Conservation (phyloP, 495 filamentous ascomycete genomes). For the Hyphodiscus hymeniophilus region DNA sequence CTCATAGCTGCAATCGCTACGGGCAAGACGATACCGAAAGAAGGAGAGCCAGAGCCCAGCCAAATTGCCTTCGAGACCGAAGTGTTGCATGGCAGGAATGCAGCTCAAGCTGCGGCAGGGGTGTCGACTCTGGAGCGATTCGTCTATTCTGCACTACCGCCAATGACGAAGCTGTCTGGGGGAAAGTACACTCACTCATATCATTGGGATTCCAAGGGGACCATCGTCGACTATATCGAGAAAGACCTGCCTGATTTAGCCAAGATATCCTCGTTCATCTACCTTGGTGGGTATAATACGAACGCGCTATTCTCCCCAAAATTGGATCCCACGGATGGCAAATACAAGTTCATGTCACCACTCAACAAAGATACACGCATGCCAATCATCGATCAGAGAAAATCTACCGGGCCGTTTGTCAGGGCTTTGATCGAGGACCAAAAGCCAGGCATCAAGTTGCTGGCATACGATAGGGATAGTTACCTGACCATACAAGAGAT, state of each 20-base stretch:
- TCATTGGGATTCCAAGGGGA: slow-evolving; percentile 33
- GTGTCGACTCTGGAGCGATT: slow-evolving; percentile 38
- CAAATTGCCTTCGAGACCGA: neutral
- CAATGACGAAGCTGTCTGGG: slow-evolving; percentile 20
- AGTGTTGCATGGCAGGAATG: slow-evolving; percentile 7
- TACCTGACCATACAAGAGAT: slow-evolving; percentile 26
- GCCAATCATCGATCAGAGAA: slow-evolving; percentile 31
- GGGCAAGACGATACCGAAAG: slow-evolving; percentile 23
- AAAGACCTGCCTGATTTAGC: slow-evolving; percentile 28
- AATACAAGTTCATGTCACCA: slow-evolving; percentile 25
- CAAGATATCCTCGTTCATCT: slow-evolving; percentile 31
- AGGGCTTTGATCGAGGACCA: slow-evolving; percentile 34
- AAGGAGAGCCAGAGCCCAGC: slow-evolving; percentile 16
- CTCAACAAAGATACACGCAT: slow-evolving; percentile 22
- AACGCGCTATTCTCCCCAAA: slow-evolving; percentile 27
- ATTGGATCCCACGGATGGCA: slow-evolving; percentile 18
- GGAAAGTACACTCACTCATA: slow-evolving; percentile 30
- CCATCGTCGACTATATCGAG: slow-evolving; percentile 28
- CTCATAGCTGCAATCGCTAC: slow-evolving; percentile 29
- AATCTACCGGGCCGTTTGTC: slow-evolving; percentile 34
- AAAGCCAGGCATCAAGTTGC: slow-evolving; percentile 27
- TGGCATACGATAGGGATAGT: slow-evolving; percentile 32
- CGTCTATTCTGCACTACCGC: slow-evolving; percentile 29
- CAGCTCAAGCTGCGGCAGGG: slow-evolving; percentile 29
- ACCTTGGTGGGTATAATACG: slow-evolving; percentile 28